Base-by-base conservation (phyloP, 148 eudicot genomes). In the Drosera capensis region DNA sequence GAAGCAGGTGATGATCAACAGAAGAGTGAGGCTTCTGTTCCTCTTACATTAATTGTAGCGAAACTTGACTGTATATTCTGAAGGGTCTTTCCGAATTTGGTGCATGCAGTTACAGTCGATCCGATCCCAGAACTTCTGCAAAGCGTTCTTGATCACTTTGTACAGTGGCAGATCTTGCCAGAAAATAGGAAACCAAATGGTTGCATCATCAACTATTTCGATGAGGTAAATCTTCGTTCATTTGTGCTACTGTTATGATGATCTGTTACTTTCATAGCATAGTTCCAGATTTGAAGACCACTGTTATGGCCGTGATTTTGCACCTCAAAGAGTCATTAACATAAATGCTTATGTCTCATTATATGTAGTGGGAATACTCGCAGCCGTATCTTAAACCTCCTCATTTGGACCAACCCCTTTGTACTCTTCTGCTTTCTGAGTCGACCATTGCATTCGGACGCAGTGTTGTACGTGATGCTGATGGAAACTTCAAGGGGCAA, bases 351-450 rank as follows among this genome's bases (percentile, higher is more conserved):
- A n/a, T n/a, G n/a, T n/a, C 31, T 40, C n/a, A 22, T 25, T 55
- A 34, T 34, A 18, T 65, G 55, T 15, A 84, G 99, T 87, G 79
- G 37, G 99, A 90, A 40, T 76, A 63, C 45, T 90, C 95, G 16
- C 99, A 84, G 59, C 99, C 99, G 43, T 90, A 71, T 20, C 69
- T 78, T 40, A 80, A 84, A 68, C 99, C 99, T 21, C 99, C 99
- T 43, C 99, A 90, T 65, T 46, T 90, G 70, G 99, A 90, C 44
- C 93, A 84, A 60, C 87, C 93, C 8, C 56, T 90, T 29, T 78
- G 82, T 40, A 78, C 84, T 9, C 62, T 90, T 21, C 55, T 80
- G 58, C 95, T 90, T 28, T 73, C 93, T 5, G 82, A 84, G 56
- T 73, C 93, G 41, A 74, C 68, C 8, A 67, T 90, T 74, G 95